Conservation (phyloP, 2,329 filamentous ascomycete species). For the Ceratocystis papillata region DNA sequence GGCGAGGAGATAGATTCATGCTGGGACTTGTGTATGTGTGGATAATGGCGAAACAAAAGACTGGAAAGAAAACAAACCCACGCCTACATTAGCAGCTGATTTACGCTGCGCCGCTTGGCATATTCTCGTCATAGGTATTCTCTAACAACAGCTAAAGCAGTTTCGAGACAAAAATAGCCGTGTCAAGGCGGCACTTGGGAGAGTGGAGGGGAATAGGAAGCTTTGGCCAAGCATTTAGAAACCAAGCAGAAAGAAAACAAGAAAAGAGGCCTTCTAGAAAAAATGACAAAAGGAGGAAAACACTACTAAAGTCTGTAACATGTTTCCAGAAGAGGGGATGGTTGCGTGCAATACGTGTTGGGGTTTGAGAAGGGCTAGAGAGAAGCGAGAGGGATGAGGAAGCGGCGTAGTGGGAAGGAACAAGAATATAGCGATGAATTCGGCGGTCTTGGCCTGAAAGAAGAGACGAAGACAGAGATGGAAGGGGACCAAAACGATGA, state of each 20-base stretch:
- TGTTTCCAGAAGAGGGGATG: neutral
- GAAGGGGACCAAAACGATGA: too few relatives aligned
- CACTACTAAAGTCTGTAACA: neutral
- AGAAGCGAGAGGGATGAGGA: too few relatives aligned
- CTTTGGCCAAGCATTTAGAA: neutral
- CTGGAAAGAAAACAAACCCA: neutral
- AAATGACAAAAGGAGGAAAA: too few relatives aligned
- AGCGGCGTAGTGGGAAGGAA: too few relatives aligned
- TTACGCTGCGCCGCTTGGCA: neutral
- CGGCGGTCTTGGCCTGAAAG: too few relatives aligned
- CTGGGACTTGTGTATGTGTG: neutral
- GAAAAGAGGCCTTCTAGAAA: too few relatives aligned
- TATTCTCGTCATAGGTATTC: neutral
- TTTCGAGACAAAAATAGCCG: conserved; percentile 2
- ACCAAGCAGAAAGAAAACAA: neutral
- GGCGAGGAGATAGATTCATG: neutral
- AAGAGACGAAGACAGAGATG: too few relatives aligned
- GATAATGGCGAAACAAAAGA: neutral
- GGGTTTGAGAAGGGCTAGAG: too few relatives aligned
- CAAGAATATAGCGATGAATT: too few relatives aligned
- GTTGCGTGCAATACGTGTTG: too few relatives aligned
- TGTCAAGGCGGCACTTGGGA: neutral
- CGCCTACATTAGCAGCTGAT: too few relatives aligned
- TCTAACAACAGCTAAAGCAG: neutral
- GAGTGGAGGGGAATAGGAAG: neutral